A percentile compares a stretch with the other conserved stretches of the same genome.
Evolutionary conservation across 2,329 filamentous ascomycete genomes (phyloP).

Genomic region (Apiospora koreana): DNA sequence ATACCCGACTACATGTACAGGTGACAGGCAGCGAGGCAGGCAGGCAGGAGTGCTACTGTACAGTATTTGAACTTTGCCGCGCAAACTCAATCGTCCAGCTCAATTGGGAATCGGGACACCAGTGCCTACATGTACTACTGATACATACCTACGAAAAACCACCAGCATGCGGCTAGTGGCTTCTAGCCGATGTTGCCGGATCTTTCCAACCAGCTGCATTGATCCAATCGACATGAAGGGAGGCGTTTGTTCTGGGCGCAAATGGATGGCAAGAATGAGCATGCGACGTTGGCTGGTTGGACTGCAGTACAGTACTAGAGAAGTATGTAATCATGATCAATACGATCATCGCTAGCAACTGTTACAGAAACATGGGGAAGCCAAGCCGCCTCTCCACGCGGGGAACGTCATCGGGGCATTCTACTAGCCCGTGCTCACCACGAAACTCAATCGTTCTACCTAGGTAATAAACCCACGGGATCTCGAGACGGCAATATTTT

Average conservation of each 20-base stretch:
- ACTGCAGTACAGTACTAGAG: too few relatives aligned
- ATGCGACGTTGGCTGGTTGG: background rate
- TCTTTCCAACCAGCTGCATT: too few relatives aligned
- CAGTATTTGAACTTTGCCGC: background rate
- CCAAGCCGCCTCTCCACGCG: background rate
- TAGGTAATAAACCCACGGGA: background rate
- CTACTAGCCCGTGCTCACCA: background rate
- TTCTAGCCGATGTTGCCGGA: too few relatives aligned
- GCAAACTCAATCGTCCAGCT: background rate
- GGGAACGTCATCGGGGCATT: background rate
- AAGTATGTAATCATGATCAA: background rate
- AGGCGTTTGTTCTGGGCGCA: background rate
- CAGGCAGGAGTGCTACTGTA: too few relatives aligned
- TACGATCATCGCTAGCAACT: background rate
- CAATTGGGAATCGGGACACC: too few relatives aligned
- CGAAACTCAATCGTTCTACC: background rate
- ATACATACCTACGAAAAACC: too few relatives aligned
- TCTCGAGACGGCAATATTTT: background rate
- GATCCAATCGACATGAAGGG: background rate
- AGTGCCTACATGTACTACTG: too few relatives aligned
- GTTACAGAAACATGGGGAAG: slow-evolving; percentile 1
- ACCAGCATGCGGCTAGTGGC: too few relatives aligned
- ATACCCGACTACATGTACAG: too few relatives aligned
- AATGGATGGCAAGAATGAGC: too few relatives aligned
- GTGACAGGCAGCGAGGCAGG: too few relatives aligned